phyloP scores from a whole-genome alignment of 441 rosid genomes.

The Gossypium schwendimanii region DNA sequence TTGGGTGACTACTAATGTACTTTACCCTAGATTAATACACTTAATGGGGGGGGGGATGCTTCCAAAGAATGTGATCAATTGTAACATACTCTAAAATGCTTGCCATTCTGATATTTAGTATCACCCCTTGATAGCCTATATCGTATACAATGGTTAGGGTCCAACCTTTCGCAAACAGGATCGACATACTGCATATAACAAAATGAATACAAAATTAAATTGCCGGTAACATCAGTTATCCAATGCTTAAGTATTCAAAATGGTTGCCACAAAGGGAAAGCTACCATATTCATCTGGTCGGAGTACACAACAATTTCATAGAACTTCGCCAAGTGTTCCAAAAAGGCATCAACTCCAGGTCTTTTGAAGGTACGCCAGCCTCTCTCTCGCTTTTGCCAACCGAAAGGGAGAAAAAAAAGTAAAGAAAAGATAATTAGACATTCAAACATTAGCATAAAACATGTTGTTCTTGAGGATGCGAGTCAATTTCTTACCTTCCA shows the following conservation, averaged over 20 bases:
- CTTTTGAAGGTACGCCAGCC: conserved; percentile 97
- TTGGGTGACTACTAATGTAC: no score
- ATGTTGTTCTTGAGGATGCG: not conserved
- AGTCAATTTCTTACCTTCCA: conserved; percentile 56
- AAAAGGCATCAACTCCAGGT: conserved; percentile 89
- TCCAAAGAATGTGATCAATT: not conserved
- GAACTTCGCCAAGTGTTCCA: conserved; percentile 74
- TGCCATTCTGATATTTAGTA: conserved; percentile 82
- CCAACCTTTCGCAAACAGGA: conserved; percentile 85
- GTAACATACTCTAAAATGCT: conserved; percentile 68
- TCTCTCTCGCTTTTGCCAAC: conserved; percentile 59
- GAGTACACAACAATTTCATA: conserved; percentile 81
- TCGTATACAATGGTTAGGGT: conserved; percentile 55
- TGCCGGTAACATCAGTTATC: not conserved
- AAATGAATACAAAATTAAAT: not conserved
- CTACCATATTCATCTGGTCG: conserved; percentile 78
- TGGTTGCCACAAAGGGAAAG: not conserved
- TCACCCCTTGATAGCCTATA: conserved; percentile 70
- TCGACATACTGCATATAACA: conserved; percentile 53
- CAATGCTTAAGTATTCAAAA: not conserved
- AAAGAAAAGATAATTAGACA: not conserved
- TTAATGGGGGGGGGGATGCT: not conserved
- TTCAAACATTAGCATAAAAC: not conserved
- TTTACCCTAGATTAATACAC: not conserved
- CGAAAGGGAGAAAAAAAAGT: not conserved